Percentiles rank a stretch among this genome's conserved stretches.
Conservation (phyloP, 2,329 filamentous ascomycete species). For the Bipolaris victoriae region DNA sequence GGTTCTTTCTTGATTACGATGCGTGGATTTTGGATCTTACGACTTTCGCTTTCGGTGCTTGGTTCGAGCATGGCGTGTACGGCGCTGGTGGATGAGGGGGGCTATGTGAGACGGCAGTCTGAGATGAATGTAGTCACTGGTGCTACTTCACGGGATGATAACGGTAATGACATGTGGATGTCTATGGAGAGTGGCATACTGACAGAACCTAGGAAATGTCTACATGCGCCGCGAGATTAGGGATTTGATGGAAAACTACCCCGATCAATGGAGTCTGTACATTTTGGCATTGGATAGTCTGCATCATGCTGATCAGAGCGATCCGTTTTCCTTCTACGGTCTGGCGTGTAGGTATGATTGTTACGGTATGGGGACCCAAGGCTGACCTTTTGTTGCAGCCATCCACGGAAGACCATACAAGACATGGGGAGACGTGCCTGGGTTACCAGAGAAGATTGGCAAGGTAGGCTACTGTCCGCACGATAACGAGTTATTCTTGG, state of each 20-base stretch:
- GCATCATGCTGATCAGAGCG: conserved; percentile 67
- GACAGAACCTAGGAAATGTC: conserved; percentile 31
- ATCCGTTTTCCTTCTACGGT: conserved; percentile 75
- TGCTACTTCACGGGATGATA: conserved; percentile 26
- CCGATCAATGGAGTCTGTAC: conserved; percentile 76
- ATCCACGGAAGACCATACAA: conserved; percentile 49
- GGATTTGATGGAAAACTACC: conserved; percentile 62
- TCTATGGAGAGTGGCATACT: not conserved
- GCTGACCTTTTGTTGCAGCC: conserved; percentile 17
- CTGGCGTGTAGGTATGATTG: conserved; percentile 67
- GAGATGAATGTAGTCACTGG: conserved; percentile 26
- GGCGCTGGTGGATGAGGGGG: not conserved
- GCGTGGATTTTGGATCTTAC: conserved; percentile 3
- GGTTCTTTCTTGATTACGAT: conserved; percentile 11
- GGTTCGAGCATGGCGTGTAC: conserved; percentile 16
- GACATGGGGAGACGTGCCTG: conserved; percentile 40
- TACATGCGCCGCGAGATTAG: conserved; percentile 69
- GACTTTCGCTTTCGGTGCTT: conserved; percentile 7
- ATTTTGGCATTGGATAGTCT: conserved; percentile 74
- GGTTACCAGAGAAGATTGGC: conserved; percentile 41
- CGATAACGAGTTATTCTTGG: conserved; percentile 76
- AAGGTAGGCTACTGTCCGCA: conserved; percentile 75
- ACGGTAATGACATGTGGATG: conserved; percentile 10
- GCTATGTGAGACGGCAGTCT: conserved; percentile 5
- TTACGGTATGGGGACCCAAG: not conserved